Base-by-base conservation (phyloP, 1,284 basidiomycete genomes). In the Leccinum solheimii region DNA sequence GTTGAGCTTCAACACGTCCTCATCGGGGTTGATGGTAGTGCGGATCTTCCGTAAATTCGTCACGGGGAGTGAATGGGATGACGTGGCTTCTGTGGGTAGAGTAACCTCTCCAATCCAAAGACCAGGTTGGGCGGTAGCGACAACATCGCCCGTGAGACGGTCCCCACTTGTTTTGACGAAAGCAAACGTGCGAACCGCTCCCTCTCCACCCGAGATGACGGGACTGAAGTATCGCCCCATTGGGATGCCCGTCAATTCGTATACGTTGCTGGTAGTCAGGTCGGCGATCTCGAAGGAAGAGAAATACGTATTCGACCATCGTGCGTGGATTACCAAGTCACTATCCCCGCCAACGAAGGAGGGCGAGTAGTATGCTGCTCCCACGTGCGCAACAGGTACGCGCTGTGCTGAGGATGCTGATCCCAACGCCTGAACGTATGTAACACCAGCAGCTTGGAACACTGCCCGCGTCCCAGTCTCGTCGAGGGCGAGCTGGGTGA, bases 281-380 rank as follows among this genome's bases (percentile, higher is more conserved):
- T 89, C 78, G 3, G 86, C 84, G 34, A 91, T 64, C 72, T 91
- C 88, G 64, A 91, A 82, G 6, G 82, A 79, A 2, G 86, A 83
- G 70, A 88, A 87, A 61, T 80, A 72, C 3, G 76, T 76, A 66
- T 90, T 81, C 0, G 87, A 88, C 88, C 88, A 90, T n/a, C 85
- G 82, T 7, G 83, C 82, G 55, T 90, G 88, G 13, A 91, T 68
- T 21, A 89, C 73, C 11, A 87, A 70, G 55, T 85, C 71, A 6
- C 74, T 75, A 13, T 76, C 72, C 11, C 79, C 79, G 40, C 80
- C 80, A 32, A 90, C 81, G 67, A 90, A 88, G 1, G 83, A 80
- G 1, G 88, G 88, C 0, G 88, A 87, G 65, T 87, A 88, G 66
- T 91, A 90, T 1, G 87, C 78, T 3, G 80, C 76, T 6, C 73